Evolutionary conservation across 192 early-diverging fungal species (phyloP).

Genomic region (Bifiguratus adelaidae): DNA sequence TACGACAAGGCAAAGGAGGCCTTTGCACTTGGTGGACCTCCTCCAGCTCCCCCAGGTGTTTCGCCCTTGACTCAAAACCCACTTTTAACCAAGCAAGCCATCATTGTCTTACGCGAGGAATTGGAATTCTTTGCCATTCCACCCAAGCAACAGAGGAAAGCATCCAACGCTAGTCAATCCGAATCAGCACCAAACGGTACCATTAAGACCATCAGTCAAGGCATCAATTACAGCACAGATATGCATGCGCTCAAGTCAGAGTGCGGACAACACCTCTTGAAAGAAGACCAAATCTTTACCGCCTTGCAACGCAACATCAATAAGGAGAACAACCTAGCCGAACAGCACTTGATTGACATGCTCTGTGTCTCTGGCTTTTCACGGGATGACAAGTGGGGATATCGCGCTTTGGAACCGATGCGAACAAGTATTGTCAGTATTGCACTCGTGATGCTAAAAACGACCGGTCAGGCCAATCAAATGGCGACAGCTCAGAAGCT

Average conservation of each 20-base stretch:
- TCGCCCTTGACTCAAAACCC: slow-evolving; percentile 25
- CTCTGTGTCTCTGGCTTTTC: slow-evolving; percentile 70
- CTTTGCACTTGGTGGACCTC: slow-evolving; percentile 9
- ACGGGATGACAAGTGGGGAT: slow-evolving; percentile 60
- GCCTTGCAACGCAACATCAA: slow-evolving; percentile 66
- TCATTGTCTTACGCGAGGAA: slow-evolving; percentile 71
- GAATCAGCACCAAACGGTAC: not conserved
- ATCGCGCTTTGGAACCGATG: slow-evolving; percentile 58
- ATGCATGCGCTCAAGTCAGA: slow-evolving; percentile 44
- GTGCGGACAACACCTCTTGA: slow-evolving; percentile 49
- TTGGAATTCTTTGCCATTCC: slow-evolving; percentile 60
- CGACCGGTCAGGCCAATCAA: slow-evolving; percentile 51
- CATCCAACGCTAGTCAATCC: slow-evolving; percentile 4
- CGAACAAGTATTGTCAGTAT: slow-evolving; percentile 59
- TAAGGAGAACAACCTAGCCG: slow-evolving; percentile 45
- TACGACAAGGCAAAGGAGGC: slow-evolving; percentile 30
- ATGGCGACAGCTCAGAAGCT: slow-evolving; percentile 68
- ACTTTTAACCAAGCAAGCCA: slow-evolving; percentile 42
- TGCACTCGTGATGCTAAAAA: slow-evolving; percentile 56
- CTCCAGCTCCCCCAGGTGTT: not conserved
- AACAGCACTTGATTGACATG: slow-evolving; percentile 79
- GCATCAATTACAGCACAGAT: slow-evolving; percentile 19
- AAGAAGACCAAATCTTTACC: slow-evolving; percentile 63
- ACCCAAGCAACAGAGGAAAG: slow-evolving; percentile 3
- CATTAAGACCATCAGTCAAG: not conserved